A percentile compares a stretch with the other conserved stretches of the same genome.
phyloP scores from a whole-genome alignment of 306 rosid genomes.

The Hippophae gyantsensis region DNA sequence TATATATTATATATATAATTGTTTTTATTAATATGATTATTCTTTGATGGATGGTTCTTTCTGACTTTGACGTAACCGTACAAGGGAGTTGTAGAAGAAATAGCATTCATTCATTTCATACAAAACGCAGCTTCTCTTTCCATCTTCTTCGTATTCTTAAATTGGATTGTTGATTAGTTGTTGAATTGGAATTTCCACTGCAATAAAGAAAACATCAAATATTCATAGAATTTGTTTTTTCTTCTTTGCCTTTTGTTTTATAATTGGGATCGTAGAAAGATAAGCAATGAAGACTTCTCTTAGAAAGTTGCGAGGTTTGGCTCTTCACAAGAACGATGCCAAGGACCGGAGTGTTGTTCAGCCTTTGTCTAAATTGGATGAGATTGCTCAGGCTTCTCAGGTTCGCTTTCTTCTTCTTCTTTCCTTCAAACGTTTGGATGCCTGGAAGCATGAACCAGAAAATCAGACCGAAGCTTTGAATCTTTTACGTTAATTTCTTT shows the following conservation, averaged over 20 bases:
- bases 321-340: constrained; percentile 51
- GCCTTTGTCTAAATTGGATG: constrained; percentile 57
- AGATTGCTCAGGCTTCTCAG: constrained; percentile 88
- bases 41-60: background rate
- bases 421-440: too few species aligned
- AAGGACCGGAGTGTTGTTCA: constrained; percentile 39
- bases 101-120: background rate
- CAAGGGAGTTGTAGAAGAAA: constrained; percentile 19
- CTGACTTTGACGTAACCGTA: constrained; percentile 14
- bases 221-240: background rate
- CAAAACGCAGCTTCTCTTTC: too few species aligned
- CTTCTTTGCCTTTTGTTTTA: background rate
- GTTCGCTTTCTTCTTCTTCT: constrained; percentile 18
- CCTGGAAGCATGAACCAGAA: too few species aligned
- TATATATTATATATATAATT: too few species aligned
- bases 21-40: background rate
- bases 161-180: too few species aligned
- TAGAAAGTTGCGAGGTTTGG: constrained; percentile 66
- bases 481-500: too few species aligned
- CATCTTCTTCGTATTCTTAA: too few species aligned
- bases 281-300: constrained; percentile 63
- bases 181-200: too few species aligned
- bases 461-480: too few species aligned
- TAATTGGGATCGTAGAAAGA: constrained; percentile 1
- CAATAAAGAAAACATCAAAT: too few species aligned